A percentile compares a stretch with the other conserved stretches of the same genome.
Conservation (phyloP, 352 stramenopile species). For the Pythium oligandrum region DNA sequence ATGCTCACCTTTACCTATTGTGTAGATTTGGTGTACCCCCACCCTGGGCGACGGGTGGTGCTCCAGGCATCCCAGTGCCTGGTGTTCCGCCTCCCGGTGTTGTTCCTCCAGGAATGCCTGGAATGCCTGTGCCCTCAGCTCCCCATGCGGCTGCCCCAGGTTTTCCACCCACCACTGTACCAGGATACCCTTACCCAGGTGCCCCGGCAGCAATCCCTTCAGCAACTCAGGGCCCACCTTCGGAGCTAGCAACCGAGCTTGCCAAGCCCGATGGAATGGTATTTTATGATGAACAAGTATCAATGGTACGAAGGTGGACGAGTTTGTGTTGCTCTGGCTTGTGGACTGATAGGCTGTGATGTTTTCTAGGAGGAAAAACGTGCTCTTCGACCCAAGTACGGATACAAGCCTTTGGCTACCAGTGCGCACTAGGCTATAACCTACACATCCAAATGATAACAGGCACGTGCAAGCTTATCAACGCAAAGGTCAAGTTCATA, state of each 20-base stretch:
- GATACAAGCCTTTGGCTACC: slow-evolving; percentile 40
- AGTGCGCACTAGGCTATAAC: slow-evolving; percentile 16
- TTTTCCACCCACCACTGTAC: slow-evolving; percentile 7
- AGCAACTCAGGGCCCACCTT: not conserved
- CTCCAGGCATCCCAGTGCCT: slow-evolving; percentile 13
- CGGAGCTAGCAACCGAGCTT: not conserved
- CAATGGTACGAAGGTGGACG: slow-evolving; percentile 13
- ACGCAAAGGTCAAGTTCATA: too few relatives aligned
- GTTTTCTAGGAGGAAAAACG: slow-evolving; percentile 68
- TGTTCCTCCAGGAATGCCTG: slow-evolving; percentile 17
- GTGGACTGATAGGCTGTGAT: not conserved
- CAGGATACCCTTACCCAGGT: slow-evolving; percentile 3
- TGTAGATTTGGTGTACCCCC: slow-evolving; percentile 17
- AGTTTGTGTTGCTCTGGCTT: not conserved
- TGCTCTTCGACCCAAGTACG: slow-evolving; percentile 71
- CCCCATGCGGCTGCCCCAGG: slow-evolving; percentile 9
- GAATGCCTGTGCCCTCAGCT: slow-evolving; percentile 10
- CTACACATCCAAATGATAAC: slow-evolving; percentile 10
- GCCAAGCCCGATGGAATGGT: slow-evolving; percentile 23
- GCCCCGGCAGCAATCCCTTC: slow-evolving; percentile 6
- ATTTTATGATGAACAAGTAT: slow-evolving; percentile 20
- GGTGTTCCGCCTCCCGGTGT: slow-evolving; percentile 24
- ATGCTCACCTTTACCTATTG: not conserved
- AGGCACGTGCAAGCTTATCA: not conserved
- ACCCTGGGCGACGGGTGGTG: slow-evolving; percentile 10